A percentile compares a stretch with the other conserved stretches of the same genome.
phyloP scores from a whole-genome alignment of 1,284 basidiomycete genomes.

The Trametes versicolor region DNA sequence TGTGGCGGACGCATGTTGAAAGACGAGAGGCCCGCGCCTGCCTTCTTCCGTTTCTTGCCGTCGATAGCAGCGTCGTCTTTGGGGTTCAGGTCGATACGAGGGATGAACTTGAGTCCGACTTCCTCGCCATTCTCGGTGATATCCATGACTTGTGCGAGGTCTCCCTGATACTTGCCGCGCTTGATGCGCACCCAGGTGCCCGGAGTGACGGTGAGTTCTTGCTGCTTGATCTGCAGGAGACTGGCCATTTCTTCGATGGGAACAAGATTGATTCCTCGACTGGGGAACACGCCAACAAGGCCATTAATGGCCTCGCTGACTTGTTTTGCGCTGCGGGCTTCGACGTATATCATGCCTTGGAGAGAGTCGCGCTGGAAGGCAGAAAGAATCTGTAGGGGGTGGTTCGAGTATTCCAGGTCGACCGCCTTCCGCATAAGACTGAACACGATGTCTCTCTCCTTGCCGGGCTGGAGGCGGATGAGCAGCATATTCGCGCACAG shows the following conservation, averaged over 20 bases:
- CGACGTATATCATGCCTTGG: conserved; percentile 95
- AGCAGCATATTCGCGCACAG: conserved; percentile 8
- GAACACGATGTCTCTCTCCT: conserved; percentile 93
- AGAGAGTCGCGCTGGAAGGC: conserved; percentile 97
- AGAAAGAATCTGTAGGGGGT: conserved; percentile 87
- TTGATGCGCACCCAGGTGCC: conserved; percentile 97
- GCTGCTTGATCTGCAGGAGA: conserved; percentile 95
- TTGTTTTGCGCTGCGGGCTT: conserved; percentile 89
- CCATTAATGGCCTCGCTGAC: conserved; percentile 90
- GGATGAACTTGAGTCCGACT: conserved; percentile 93
- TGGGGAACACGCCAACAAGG: conserved; percentile 91
- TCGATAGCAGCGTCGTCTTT: conserved; percentile 79
- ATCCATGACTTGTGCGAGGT: conserved; percentile 96
- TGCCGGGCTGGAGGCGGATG: conserved; percentile 71
- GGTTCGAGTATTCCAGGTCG: conserved; percentile 79
- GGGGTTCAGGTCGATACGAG: conserved; percentile 95
- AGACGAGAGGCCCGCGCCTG: conserved; percentile 53
- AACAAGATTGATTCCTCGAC: conserved; percentile 85
- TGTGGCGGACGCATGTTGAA: conserved; percentile 84
- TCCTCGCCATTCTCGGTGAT: conserved; percentile 95
- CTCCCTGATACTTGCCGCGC: conserved; percentile 93
- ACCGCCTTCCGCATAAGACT: conserved; percentile 94
- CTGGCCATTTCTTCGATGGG: conserved; percentile 99
- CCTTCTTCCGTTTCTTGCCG: conserved; percentile 77
- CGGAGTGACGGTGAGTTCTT: conserved; percentile 85